Conservation (phyloP, 352 stramenopile species). For the Hyphochytrium catenoides region DNA sequence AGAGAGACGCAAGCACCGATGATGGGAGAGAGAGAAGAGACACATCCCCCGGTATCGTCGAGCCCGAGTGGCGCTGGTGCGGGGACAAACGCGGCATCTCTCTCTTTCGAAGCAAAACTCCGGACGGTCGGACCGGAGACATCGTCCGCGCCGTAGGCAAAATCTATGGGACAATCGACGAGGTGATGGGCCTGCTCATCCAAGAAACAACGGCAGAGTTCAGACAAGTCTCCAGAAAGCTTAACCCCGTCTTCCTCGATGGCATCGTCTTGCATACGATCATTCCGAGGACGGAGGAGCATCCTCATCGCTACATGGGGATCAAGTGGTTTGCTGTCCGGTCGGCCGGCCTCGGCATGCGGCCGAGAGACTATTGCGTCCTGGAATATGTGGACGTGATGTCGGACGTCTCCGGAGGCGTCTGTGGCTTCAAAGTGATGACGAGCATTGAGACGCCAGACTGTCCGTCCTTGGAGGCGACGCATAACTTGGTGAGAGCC, state of each 20-base stretch:
- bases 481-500: constrained; percentile 48
- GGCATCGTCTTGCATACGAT: constrained; percentile 44
- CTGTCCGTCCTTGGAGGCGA: constrained; percentile 53
- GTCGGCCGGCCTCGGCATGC: constrained; percentile 43
- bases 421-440: constrained; percentile 53
- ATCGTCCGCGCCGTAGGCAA: too few relatives aligned
- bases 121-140: too few relatives aligned
- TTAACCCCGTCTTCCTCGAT: constrained; percentile 47
- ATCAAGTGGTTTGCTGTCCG: constrained; percentile 65
- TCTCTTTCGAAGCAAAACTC: too few relatives aligned
- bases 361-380: constrained; percentile 53
- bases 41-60: too few relatives aligned
- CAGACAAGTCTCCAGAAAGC: constrained; percentile 42
- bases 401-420: constrained; percentile 41
- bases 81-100: too few relatives aligned
- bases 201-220: too few relatives aligned
- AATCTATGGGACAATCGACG: too few relatives aligned
- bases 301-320: constrained; percentile 51
- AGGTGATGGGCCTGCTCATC: too few relatives aligned
- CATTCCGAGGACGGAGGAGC: constrained; percentile 31
- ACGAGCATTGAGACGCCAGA: constrained; percentile 50
- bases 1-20: too few relatives aligned
- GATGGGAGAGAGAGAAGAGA: too few relatives aligned
- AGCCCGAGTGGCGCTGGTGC: too few relatives aligned
- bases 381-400: constrained; percentile 63